Evolutionary conservation across 2,329 filamentous ascomycete species (phyloP), one percentile per base, ranked within the genome.

Genomic region (Aspergillus neoniger): DNA sequence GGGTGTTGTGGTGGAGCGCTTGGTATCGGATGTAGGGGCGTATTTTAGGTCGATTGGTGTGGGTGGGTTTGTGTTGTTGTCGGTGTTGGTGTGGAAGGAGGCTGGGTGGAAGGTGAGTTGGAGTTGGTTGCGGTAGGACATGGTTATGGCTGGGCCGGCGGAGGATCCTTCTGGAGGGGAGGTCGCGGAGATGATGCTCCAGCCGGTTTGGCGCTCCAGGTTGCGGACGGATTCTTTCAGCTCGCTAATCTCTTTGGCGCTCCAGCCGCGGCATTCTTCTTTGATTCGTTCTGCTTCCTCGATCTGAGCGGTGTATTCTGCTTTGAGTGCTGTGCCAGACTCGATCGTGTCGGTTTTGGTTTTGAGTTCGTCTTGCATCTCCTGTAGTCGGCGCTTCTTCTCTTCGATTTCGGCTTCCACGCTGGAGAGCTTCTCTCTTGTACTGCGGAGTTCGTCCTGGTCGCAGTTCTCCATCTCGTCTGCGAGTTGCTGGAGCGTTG

Each of bases 201-300:
- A 81, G n/a, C 79, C 78, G 9, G 77, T 79, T 62, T 76, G 70
- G 25, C 67, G 64, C 65, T 81, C 77, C 38, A 81, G 70, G 3
- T 65, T 63, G 49, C 75, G 70, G 28, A 81, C 78, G 19, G 77
- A 76, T 48, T 65, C 74, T 83, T 93, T 92, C n/a, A 96, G 81
- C 41, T 81, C 80, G 64, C 85, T 85, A 64, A 98, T 91, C 76
- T 98, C 95, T 28, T 84, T 88, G 55, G 88, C 86, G 59, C 89
- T 94, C 89, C 93, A 97, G 41, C 94, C 93, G 56, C 93, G 87
- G 73, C 90, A 96, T 70, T 96, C 91, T 73, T 97, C 92, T 63
- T 91, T 86, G 25, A 96, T 82, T 65, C 87, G 88, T 74, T 97
- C 92, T 0, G 93, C 91, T 69, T 92, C 88, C 60, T 86, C 84